phyloP scores from a whole-genome alignment of 2,329 filamentous ascomycete genomes.

The Aspergillus sp. region DNA sequence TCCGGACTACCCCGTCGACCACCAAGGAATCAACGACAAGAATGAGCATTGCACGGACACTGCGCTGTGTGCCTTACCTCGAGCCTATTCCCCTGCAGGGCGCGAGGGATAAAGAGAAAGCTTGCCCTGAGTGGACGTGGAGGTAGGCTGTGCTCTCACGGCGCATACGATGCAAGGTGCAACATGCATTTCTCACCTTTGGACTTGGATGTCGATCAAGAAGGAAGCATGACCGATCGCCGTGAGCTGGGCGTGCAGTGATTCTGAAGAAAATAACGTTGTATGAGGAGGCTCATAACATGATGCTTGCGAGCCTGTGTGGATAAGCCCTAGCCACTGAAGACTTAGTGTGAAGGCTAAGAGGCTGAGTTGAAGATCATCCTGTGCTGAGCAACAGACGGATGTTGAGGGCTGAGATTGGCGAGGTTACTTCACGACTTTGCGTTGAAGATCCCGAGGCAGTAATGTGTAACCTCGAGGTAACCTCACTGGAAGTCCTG shows the following conservation, averaged over 20 bases:
- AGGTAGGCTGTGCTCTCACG: slow-evolving; percentile 4
- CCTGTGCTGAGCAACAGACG: neutral
- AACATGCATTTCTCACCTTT: neutral
- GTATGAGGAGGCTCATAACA: neutral
- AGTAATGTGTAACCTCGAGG: slow-evolving; percentile 14
- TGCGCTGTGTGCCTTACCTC: slow-evolving; percentile 1
- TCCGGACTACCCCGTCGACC: neutral
- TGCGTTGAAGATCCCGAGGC: neutral
- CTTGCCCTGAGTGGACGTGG: neutral
- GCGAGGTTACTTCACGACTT: slow-evolving; percentile 9
- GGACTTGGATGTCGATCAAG: neutral
- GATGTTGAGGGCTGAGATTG: neutral
- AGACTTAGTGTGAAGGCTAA: neutral
- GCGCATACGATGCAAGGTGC: slow-evolving; percentile 8
- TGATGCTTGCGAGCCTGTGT: neutral
- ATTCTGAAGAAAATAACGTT: neutral
- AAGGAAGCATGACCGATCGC: neutral
- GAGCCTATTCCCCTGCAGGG: slow-evolving; percentile 7
- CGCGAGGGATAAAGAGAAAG: slow-evolving; percentile 2
- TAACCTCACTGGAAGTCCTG: slow-evolving; percentile 1
- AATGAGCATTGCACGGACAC: neutral
- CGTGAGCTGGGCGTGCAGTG: neutral
- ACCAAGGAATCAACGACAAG: neutral
- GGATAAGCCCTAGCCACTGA: neutral
- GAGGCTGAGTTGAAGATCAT: slow-evolving; percentile 7